Evolutionary conservation across 73 alveolate genomes (phyloP).

Genomic region (Tetrahymena borealis): DNA sequence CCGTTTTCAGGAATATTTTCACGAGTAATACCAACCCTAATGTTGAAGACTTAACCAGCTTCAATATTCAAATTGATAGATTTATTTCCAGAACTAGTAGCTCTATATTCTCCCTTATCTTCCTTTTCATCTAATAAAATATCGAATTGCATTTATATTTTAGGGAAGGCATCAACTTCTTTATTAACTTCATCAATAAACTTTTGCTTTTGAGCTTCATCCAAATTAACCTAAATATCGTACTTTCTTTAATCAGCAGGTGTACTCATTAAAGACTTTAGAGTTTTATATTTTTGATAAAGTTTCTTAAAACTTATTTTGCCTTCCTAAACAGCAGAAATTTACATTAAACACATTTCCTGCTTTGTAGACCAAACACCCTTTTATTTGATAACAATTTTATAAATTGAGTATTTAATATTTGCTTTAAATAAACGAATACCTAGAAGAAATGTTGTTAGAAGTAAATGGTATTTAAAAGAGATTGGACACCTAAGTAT

Average conservation of each 20-base stretch:
- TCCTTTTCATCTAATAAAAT: background rate
- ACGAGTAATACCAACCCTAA: background rate
- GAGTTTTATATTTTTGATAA: background rate
- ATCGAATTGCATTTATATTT: background rate
- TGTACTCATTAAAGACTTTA: background rate
- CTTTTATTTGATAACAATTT: background rate
- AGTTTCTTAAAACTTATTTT: background rate
- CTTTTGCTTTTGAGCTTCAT: background rate
- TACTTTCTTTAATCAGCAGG: background rate
- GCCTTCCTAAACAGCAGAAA: background rate
- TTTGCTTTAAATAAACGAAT: background rate
- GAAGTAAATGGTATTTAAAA: background rate
- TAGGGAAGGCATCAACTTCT: background rate
- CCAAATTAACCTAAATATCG: background rate
- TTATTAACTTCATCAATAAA: background rate
- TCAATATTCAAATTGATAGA: background rate
- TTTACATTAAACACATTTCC: background rate
- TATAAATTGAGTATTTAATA: background rate
- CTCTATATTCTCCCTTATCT: background rate
- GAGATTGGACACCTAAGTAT: background rate
- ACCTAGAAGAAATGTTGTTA: background rate
- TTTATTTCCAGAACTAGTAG: background rate
- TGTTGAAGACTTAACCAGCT: background rate
- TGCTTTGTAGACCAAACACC: background rate
- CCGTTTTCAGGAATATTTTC: background rate